A percentile compares a stretch with the other conserved stretches of the same genome.
Evolutionary conservation across 169 alveolate species (phyloP).

Genomic region (Plasmodium sp.): DNA sequence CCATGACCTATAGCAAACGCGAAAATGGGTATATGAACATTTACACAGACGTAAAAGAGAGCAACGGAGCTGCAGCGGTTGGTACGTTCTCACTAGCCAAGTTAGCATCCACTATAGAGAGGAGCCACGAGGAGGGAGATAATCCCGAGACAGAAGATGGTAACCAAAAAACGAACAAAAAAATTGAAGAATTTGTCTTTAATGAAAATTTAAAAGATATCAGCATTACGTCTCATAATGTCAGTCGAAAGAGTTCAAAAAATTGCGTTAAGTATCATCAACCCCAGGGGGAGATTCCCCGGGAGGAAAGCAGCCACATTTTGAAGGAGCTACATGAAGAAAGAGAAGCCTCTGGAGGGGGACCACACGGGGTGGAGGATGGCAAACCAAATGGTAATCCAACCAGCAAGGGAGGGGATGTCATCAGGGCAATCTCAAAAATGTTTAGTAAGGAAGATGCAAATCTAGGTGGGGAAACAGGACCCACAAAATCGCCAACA

Average conservation of each 20-base stretch:
- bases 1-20: neutral
- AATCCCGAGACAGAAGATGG: neutral
- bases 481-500: neutral
- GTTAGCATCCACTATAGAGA: neutral
- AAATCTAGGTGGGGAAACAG: neutral
- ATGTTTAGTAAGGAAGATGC: neutral
- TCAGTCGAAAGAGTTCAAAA: slow-evolving; percentile 6
- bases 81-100: neutral
- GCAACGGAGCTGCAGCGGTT: neutral
- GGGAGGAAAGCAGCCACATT: neutral
- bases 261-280: slow-evolving; percentile 1
- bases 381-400: neutral
- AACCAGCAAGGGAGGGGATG: neutral
- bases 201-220: slow-evolving; percentile 50
- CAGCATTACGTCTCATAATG: slow-evolving; percentile 9
- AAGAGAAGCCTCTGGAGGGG: neutral
- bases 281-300: neutral
- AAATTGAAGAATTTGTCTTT: slow-evolving; percentile 63
- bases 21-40: neutral
- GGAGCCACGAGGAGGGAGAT: neutral
- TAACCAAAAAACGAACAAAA: neutral
- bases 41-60: neutral
- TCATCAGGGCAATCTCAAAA: neutral
- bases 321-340: neutral
- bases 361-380: neutral